Conservation (phyloP, 2,329 filamentous ascomycete species). For the Pyrenophora teres region DNA sequence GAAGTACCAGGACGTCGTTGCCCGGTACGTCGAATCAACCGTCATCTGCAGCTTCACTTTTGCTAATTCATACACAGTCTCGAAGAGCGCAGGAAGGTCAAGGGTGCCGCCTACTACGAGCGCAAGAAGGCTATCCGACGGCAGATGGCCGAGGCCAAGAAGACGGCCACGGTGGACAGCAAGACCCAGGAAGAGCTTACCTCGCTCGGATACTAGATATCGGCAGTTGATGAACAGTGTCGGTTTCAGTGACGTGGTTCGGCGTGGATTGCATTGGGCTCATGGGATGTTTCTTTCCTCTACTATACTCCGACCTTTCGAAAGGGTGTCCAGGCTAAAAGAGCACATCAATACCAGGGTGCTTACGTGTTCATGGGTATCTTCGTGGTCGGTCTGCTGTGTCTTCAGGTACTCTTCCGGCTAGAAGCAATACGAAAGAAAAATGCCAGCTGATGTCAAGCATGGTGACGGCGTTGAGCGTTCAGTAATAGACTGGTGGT, state of each 20-base stretch:
- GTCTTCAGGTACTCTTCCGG: conserved; percentile 45
- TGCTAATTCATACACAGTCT: conserved; percentile 64
- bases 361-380: conserved; percentile 48
- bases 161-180: conserved; percentile 82
- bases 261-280: conserved; percentile 47
- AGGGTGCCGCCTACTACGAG: conserved; percentile 99
- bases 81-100: conserved; percentile 99
- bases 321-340: conserved; percentile 48
- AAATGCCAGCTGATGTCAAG: conserved; percentile 44
- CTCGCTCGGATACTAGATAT: conserved; percentile 83
- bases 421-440: conserved; percentile 48
- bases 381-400: conserved; percentile 45
- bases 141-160: conserved; percentile 91
- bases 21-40: conserved; percentile 70
- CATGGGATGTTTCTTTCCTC: conserved; percentile 46
- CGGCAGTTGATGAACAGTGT: conserved; percentile 40
- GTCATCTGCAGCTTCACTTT: background rate
- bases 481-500: conserved; percentile 18
- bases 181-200: conserved; percentile 89
- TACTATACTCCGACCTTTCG: conserved; percentile 45
- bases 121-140: conserved; percentile 96
- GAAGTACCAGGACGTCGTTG: conserved; percentile 99
- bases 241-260: conserved; percentile 39
- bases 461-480: conserved; percentile 43
- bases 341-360: conserved; percentile 43